These are phyloP conservation scores for Exophiala mesophila DNA, from an alignment of 2,329 filamentous ascomycete species.

Conservation along the genomic window DNA sequence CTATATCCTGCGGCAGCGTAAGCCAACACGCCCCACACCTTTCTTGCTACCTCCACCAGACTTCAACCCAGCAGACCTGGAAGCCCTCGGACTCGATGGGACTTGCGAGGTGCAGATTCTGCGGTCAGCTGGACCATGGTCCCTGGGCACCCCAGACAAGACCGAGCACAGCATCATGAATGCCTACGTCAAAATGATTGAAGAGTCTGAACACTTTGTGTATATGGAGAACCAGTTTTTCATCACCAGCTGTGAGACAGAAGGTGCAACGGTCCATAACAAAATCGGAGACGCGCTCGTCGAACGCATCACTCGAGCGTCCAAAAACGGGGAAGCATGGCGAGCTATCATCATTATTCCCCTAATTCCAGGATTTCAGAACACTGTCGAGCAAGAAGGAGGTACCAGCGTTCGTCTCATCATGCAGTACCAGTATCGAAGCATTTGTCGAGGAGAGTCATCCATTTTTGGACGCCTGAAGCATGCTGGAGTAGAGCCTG, in stretches of 20 bases:
- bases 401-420: constrained; percentile 92
- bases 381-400: constrained; percentile 88
- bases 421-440: constrained; percentile 94
- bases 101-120: constrained; percentile 96
- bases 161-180: constrained; percentile 94
- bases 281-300: constrained; percentile 92
- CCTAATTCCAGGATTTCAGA: constrained; percentile 97
- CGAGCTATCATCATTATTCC: constrained; percentile 85
- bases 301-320: constrained; percentile 79
- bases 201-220: constrained; percentile 91
- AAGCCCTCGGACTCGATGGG: constrained; percentile 80
- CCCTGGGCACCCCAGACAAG: constrained; percentile 74
- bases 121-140: constrained; percentile 87
- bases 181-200: constrained; percentile 90
- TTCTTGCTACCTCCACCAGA: constrained; percentile 92
- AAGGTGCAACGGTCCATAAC: constrained; percentile 84
- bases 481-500: constrained; percentile 76
- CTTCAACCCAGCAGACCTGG: constrained; percentile 78
- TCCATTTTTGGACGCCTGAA: constrained; percentile 87
- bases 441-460: constrained; percentile 85
- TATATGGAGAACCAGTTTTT: constrained; percentile 99
- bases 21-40: constrained; percentile 86
- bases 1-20: constrained; percentile 86
- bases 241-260: constrained; percentile 84
- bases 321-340: constrained; percentile 83